Evolutionary conservation across 2,329 filamentous ascomycete species (phyloP), one percentile per base, ranked within the genome.

Genomic region (Akanthomyces lecanii): DNA sequence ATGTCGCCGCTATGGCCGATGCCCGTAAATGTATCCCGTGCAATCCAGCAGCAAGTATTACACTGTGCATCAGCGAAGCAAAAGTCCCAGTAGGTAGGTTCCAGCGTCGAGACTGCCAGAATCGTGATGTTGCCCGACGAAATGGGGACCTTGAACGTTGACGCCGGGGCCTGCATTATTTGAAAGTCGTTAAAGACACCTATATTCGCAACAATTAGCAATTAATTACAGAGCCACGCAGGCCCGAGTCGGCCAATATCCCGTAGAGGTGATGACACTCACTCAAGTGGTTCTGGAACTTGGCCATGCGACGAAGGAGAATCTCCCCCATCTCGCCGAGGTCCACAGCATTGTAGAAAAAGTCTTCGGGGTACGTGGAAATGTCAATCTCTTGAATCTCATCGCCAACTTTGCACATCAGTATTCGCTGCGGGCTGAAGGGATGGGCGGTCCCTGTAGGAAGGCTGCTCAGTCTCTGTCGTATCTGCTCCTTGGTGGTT

Each of bases 341-440:
- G 42, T 67, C 66, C 0, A 67, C 66, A 4, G 65, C 66, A 65
- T 67, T 67, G 56, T 62, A 67, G 50, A 66, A 67, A 52, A 42
- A 67, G 16, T 66, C 60, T 44, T 65, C 62, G 10, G 56, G 44
- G 52, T 66, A 62, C 10, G 45, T 38, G 40, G 64, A 66, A 23
- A 66, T 66, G 44, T 66, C 65, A 64, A 66, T 66, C 42, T 67
- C 65, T 1, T 64, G 28, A 45, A 67, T 56, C 16, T 55, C 65
- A 53, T 64, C 42, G 16, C 57, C 48, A 6, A 61, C 63, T 7
- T 53, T 54, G 38, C 63, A 64, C 33, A 67, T 55, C 8, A 67
- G 64, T 44, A 66, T 56, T 30, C 58, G 28, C 51, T 66, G 63
- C 10, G 65, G 65, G 40, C 64, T 67, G 60, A 66, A 67, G 3